A percentile compares a stretch with the other conserved stretches of the same genome.
Evolutionary conservation across 2,329 filamentous ascomycete species (phyloP).

Genomic region (Penicillium verrucosum): DNA sequence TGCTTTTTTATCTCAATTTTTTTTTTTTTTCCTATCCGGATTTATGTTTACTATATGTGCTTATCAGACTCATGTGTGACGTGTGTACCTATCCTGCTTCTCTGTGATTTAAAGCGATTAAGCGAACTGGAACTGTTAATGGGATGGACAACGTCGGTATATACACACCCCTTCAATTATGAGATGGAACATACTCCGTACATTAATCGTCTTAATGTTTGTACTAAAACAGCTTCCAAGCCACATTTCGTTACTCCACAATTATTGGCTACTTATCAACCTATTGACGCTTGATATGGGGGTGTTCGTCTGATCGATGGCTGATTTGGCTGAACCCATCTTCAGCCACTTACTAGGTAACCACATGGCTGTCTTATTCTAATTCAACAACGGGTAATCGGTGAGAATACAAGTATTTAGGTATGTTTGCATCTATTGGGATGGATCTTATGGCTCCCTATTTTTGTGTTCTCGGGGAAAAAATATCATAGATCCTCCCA

Average conservation of each 20-base stretch:
- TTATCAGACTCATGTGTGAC: slow-evolving; percentile 27
- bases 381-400: background rate
- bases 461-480: background rate
- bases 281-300: background rate
- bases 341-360: background rate
- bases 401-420: background rate
- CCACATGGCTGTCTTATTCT: background rate
- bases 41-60: slow-evolving; percentile 13
- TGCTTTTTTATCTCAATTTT: slow-evolving; percentile 1
- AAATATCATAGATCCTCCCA: background rate
- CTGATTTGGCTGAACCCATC: background rate
- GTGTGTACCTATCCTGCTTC: slow-evolving; percentile 20
- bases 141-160: slow-evolving; percentile 21
- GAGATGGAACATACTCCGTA: slow-evolving; percentile 1
- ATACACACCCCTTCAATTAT: slow-evolving; percentile 19
- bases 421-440: background rate
- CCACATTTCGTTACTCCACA: background rate
- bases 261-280: background rate
- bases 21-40: slow-evolving; percentile 3
- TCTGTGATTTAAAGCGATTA: slow-evolving; percentile 21
- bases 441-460: background rate
- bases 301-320: background rate
- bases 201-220: background rate
- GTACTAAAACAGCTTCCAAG: background rate
- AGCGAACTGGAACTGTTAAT: slow-evolving; percentile 18